Percentiles rank a stretch among this genome's conserved stretches.
Evolutionary conservation across 1,284 basidiomycete species (phyloP).

Genomic region (Boletus albobrunnescens): DNA sequence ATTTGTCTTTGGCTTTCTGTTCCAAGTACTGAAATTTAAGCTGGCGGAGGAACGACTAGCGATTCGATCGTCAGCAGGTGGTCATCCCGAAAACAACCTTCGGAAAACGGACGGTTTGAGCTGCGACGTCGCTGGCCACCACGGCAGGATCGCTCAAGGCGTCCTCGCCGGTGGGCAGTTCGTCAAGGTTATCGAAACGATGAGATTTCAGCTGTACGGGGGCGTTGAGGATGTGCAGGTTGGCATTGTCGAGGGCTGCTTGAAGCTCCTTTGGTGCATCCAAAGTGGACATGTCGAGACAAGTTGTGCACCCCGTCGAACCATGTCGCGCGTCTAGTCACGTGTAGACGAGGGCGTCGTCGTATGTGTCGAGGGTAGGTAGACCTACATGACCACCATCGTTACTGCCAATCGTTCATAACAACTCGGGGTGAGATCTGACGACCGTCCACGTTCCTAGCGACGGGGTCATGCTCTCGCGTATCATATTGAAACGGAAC

Average conservation of each 20-base stretch:
- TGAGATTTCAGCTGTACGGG: constrained; percentile 24
- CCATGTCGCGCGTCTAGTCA: constrained; percentile 9
- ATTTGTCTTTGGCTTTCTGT: constrained; percentile 83
- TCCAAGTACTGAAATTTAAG: constrained; percentile 85
- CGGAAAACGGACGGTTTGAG: constrained; percentile 25
- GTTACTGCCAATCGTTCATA: too few relatives aligned
- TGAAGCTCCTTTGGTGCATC: constrained; percentile 27
- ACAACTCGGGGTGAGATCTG: too few relatives aligned
- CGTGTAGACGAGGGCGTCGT: too few relatives aligned
- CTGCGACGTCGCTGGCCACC: constrained; percentile 31
- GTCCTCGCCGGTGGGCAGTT: constrained; percentile 26
- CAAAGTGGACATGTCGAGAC: constrained; percentile 23
- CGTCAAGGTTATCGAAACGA: constrained; percentile 31
- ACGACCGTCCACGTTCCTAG: too few relatives aligned
- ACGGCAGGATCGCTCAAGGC: constrained; percentile 29
- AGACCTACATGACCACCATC: too few relatives aligned
- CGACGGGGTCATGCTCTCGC: background rate
- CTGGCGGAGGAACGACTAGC: constrained; percentile 71
- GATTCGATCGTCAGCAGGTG: constrained; percentile 1
- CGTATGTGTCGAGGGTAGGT: too few relatives aligned
- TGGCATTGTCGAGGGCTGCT: constrained; percentile 23
- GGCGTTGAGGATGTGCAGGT: constrained; percentile 24
- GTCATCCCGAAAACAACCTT: background rate
- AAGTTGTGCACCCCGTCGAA: too few relatives aligned
- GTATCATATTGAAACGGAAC: too few relatives aligned